phyloP scores from a whole-genome alignment of 345 rosid genomes.

The Citrus glauca region DNA sequence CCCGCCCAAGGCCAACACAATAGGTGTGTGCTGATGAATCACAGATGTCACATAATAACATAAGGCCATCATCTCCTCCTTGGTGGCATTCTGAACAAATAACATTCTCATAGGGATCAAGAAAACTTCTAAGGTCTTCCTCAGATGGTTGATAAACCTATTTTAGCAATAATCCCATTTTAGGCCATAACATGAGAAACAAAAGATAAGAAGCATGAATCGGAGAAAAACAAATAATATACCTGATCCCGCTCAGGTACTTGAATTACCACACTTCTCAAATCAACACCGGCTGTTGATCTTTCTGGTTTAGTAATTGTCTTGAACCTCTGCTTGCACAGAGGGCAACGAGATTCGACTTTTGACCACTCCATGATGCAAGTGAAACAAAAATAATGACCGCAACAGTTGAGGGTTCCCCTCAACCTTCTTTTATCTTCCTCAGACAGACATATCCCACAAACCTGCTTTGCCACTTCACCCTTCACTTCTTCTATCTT shows the following conservation, averaged over 20 bases:
- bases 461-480: slow-evolving; percentile 60
- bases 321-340: slow-evolving; percentile 88
- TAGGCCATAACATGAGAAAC: slow-evolving; percentile 7
- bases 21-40: slow-evolving; percentile 99
- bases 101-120: slow-evolving; percentile 91
- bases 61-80: slow-evolving; percentile 97
- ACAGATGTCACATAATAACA: slow-evolving; percentile 94
- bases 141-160: slow-evolving; percentile 98
- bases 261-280: slow-evolving; percentile 61
- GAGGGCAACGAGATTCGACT: slow-evolving; percentile 96
- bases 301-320: slow-evolving; percentile 85
- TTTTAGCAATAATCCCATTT: slow-evolving; percentile 14
- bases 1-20: slow-evolving; percentile 92
- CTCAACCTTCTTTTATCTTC: slow-evolving; percentile 84
- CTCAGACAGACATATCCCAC: slow-evolving; percentile 92
- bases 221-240: slow-evolving; percentile 10
- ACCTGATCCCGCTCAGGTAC: slow-evolving; percentile 98
- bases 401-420: slow-evolving; percentile 81
- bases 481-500: slow-evolving; percentile 56
- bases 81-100: slow-evolving; percentile 91
- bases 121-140: slow-evolving; percentile 92
- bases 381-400: slow-evolving; percentile 92
- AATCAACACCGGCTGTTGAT: slow-evolving; percentile 66
- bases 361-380: slow-evolving; percentile 99
- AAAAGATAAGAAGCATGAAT: not conserved